These are phyloP conservation scores for Macrotyloma uniflorum DNA, from an alignment of 306 rosid genomes.

Conservation along the genomic window DNA sequence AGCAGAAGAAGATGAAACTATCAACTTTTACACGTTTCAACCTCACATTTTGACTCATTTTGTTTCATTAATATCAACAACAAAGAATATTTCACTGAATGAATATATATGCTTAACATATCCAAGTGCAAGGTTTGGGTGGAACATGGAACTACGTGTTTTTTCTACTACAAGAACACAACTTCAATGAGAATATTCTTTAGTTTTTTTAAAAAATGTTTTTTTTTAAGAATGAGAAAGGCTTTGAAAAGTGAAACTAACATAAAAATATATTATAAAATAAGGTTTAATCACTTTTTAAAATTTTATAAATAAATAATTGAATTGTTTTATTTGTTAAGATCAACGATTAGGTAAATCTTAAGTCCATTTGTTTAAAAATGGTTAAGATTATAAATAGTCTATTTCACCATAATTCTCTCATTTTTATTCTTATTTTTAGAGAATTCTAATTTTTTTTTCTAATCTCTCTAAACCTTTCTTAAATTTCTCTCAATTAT, in stretches of 20 bases:
- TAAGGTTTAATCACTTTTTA: too few species aligned
- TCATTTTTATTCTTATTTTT: too few species aligned
- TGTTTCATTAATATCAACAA: not conserved
- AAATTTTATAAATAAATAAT: too few species aligned
- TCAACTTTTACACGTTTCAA: not conserved
- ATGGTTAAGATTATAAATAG: too few species aligned
- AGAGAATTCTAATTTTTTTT: too few species aligned
- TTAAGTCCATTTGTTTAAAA: too few species aligned
- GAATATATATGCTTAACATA: not conserved
- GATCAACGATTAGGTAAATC: too few species aligned
- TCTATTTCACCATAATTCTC: too few species aligned
- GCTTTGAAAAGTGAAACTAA: not conserved
- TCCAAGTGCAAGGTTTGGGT: not conserved
- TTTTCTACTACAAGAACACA: not conserved
- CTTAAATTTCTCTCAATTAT: too few species aligned
- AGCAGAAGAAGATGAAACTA: not conserved
- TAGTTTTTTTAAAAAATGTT: not conserved
- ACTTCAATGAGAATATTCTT: not conserved
- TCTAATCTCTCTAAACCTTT: too few species aligned
- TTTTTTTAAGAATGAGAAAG: not conserved
- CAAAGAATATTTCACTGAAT: not conserved
- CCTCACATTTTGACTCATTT: not conserved
- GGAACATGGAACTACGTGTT: not conserved
- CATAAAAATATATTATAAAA: too few species aligned
- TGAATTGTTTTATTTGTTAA: too few species aligned